Percentiles rank a stretch among this genome's conserved stretches.
Evolutionary conservation across 176 grass and related monocot species (phyloP).

Genomic region (Hordeum marinum): DNA sequence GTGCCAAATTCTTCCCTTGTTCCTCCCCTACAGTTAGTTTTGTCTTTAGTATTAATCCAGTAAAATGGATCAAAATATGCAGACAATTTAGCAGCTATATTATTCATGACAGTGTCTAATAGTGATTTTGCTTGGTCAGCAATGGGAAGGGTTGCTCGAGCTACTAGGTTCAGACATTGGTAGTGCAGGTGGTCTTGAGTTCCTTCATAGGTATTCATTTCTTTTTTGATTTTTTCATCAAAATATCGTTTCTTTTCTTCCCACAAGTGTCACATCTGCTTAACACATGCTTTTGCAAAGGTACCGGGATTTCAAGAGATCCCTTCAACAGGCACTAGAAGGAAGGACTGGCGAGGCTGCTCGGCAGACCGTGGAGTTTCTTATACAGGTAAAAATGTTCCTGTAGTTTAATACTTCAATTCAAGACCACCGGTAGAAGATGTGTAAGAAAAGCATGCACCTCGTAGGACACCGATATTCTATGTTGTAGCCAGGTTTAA

Average conservation of each 20-base stretch:
- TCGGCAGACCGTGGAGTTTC: slow-evolving; percentile 62
- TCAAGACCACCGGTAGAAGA: neutral
- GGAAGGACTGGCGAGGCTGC: slow-evolving; percentile 53
- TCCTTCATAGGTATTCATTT: slow-evolving; percentile 81
- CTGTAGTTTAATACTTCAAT: slow-evolving; percentile 14
- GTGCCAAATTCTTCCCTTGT: slow-evolving; percentile 31
- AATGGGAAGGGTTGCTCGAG: slow-evolving; percentile 97
- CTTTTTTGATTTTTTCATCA: neutral
- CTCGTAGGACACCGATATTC: neutral
- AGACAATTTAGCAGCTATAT: neutral
- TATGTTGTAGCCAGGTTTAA: neutral
- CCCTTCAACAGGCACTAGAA: slow-evolving; percentile 65
- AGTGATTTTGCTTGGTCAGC: slow-evolving; percentile 54
- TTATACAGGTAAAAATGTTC: slow-evolving; percentile 58
- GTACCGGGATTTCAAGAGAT: slow-evolving; percentile 91
- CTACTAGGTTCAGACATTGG: slow-evolving; percentile 81
- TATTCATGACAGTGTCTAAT: slow-evolving; percentile 30
- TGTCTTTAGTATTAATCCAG: neutral
- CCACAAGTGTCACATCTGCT: slow-evolving; percentile 19
- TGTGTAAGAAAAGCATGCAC: slow-evolving; percentile 2
- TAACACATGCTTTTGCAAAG: slow-evolving; percentile 48
- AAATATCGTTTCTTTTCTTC: neutral
- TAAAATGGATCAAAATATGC: neutral
- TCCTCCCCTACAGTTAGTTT: slow-evolving; percentile 16
- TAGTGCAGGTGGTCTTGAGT: slow-evolving; percentile 80